These are phyloP conservation scores for Blastobotrys robertii DNA, from an alignment of 805 yeast species.

Conservation along the genomic window DNA sequence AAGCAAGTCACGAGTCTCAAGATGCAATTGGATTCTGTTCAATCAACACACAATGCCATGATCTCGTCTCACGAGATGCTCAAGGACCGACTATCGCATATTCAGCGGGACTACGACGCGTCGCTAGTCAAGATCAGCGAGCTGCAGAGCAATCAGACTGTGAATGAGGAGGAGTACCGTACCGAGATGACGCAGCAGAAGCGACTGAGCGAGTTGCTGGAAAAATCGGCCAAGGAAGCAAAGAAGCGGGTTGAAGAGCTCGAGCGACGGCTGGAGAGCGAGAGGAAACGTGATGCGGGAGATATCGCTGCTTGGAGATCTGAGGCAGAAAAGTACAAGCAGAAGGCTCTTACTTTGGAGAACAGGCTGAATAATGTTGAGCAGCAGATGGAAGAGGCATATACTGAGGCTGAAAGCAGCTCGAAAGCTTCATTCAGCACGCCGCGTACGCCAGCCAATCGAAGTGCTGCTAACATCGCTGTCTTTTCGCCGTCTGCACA, in stretches of 20 bases:
- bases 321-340: constrained; percentile 30
- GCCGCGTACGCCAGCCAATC: constrained; percentile 15
- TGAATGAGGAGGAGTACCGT: constrained; percentile 40
- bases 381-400: constrained; percentile 20
- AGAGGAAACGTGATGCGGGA: constrained; percentile 32
- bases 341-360: constrained; percentile 29
- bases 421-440: neutral
- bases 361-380: constrained; percentile 36
- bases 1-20: constrained; percentile 26
- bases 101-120: constrained; percentile 33
- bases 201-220: constrained; percentile 47
- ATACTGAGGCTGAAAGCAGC: constrained; percentile 4
- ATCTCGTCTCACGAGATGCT: constrained; percentile 12
- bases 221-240: constrained; percentile 43
- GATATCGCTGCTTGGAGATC: constrained; percentile 28
- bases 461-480: constrained; percentile 8
- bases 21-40: constrained; percentile 29
- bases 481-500: constrained; percentile 49
- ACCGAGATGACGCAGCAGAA: constrained; percentile 55
- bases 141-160: constrained; percentile 35
- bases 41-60: constrained; percentile 26
- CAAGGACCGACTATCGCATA: constrained; percentile 28
- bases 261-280: constrained; percentile 38
- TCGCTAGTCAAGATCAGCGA: constrained; percentile 37
- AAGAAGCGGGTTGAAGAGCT: constrained; percentile 43